A percentile compares a stretch with the other conserved stretches of the same genome.
Evolutionary conservation across 148 eudicot genomes (phyloP).

Genomic region (Vaccinium myrtillus): DNA sequence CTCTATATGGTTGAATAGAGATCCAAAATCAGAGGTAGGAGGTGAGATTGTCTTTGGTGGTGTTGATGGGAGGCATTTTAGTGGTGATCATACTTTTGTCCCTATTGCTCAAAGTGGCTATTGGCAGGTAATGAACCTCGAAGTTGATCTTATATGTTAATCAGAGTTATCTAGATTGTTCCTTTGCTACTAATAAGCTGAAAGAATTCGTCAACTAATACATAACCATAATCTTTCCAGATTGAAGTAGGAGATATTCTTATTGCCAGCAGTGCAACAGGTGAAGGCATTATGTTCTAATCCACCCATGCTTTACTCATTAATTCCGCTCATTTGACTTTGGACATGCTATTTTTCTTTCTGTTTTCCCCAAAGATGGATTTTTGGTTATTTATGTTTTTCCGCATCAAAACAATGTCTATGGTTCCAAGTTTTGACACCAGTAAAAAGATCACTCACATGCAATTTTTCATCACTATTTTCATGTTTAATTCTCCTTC

Average conservation of each 20-base stretch:
- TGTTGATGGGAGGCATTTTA: constrained; percentile 36
- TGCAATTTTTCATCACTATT: not conserved
- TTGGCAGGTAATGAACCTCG: constrained; percentile 49
- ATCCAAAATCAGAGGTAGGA: constrained; percentile 37
- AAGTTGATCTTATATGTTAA: not conserved
- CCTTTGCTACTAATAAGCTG: not conserved
- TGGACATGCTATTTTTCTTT: not conserved
- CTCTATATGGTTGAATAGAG: constrained; percentile 62
- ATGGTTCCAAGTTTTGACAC: not conserved
- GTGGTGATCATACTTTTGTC: constrained; percentile 53
- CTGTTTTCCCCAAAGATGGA: not conserved
- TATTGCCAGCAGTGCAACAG: constrained; percentile 40
- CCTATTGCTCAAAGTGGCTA: constrained; percentile 49
- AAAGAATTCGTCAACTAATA: not conserved
- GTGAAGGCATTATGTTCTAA: constrained; percentile 20
- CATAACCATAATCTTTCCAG: constrained; percentile 25
- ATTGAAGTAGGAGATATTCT: constrained; percentile 41
- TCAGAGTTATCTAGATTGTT: not conserved
- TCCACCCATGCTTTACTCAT: not conserved
- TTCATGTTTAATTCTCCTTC: not conserved
- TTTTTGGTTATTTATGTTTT: not conserved
- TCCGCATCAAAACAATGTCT: not conserved
- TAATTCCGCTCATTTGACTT: not conserved
- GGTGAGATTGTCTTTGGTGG: constrained; percentile 75
- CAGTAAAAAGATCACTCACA: not conserved